Conservation (phyloP, 352 stramenopile species). For the Pythium vanterpoolii region DNA sequence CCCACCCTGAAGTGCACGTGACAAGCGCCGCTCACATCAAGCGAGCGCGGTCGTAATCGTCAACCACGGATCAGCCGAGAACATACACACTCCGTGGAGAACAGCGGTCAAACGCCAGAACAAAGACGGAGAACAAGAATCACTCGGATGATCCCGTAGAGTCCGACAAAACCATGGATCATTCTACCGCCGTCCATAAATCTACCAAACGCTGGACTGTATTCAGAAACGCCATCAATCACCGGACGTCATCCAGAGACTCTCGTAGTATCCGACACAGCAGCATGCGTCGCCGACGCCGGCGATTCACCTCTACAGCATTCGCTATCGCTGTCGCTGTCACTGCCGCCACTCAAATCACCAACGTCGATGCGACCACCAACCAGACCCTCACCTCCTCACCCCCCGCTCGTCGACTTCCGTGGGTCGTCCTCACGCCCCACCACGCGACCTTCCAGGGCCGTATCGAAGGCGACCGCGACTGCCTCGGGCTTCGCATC, state of each 20-base stretch:
- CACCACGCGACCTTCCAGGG: background rate
- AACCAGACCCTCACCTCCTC: background rate
- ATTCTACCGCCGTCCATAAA: background rate
- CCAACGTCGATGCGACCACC: background rate
- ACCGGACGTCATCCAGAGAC: constrained; percentile 8
- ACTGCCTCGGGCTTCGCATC: constrained; percentile 20
- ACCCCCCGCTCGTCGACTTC: background rate
- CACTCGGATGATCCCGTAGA: no score
- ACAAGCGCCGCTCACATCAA: no score
- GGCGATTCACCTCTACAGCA: background rate
- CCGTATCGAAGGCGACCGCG: background rate
- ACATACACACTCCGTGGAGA: no score
- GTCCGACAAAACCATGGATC: no score
- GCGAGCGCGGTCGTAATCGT: no score
- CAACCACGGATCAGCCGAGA: no score
- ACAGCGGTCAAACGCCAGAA: no score
- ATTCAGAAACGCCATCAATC: background rate
- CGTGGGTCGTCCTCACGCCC: constrained; percentile 17
- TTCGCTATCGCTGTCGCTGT: background rate
- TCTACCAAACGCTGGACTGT: background rate
- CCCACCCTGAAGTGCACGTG: no score
- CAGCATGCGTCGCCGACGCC: constrained; percentile 1
- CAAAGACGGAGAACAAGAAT: no score
- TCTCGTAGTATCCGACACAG: no score
- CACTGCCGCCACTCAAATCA: background rate